Evolutionary conservation across 345 rosid genomes (phyloP).

Genomic region (Rhodomyrtus tomentosa): DNA sequence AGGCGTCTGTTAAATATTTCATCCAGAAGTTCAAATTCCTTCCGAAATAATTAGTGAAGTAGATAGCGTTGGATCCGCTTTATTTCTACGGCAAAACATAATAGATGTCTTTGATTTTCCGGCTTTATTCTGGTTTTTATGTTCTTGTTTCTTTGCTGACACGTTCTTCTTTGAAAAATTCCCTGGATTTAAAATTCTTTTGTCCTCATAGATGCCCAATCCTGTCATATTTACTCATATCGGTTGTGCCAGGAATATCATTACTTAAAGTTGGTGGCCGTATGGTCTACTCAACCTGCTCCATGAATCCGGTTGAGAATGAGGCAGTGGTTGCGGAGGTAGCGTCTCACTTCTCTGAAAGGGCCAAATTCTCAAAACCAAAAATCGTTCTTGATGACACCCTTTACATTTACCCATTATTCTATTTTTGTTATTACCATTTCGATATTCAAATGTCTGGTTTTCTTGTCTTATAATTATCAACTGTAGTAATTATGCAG

Average conservation of each 20-base stretch:
- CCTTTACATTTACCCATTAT: background rate
- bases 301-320: slow-evolving; percentile 93
- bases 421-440: background rate
- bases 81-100: background rate
- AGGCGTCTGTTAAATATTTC: background rate
- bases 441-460: background rate
- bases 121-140: background rate
- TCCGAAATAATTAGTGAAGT: background rate
- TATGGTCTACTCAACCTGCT: slow-evolving; percentile 96
- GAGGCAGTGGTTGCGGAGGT: slow-evolving; percentile 99
- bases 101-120: background rate
- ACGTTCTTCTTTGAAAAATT: background rate
- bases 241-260: slow-evolving; percentile 42
- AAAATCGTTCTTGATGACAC: background rate
- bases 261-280: slow-evolving; percentile 88
- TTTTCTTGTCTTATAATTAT: background rate
- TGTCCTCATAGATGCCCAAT: background rate
- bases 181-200: background rate
- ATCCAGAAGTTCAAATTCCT: background rate
- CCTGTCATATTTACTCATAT: background rate
- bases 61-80: background rate
- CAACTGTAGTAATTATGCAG: background rate
- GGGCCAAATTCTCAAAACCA: background rate
- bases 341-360: background rate
- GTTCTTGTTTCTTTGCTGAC: background rate